phyloP scores from a whole-genome alignment of 2,329 filamentous ascomycete genomes.

The Golovinomyces cichoracearum region DNA sequence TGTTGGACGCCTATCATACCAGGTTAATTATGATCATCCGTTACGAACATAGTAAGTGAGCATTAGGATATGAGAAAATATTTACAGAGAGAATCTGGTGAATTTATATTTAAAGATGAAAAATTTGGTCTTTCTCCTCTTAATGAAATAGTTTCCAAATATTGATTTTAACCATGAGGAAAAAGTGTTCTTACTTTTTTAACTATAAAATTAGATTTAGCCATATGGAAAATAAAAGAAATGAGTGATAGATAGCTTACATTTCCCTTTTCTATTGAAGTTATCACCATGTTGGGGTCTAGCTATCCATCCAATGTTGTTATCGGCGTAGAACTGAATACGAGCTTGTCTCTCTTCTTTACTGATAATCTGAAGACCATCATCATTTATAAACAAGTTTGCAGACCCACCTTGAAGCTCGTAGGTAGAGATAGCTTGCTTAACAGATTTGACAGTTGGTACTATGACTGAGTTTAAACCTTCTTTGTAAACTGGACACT shows the following conservation, averaged over 20 bases:
- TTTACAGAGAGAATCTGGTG: background rate
- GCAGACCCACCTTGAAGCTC: conserved; percentile 54
- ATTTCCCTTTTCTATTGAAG: conserved; percentile 35
- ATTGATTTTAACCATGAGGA: background rate
- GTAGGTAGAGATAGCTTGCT: conserved; percentile 51
- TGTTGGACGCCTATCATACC: conserved; percentile 40
- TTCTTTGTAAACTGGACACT: conserved; percentile 76
- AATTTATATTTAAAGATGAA: background rate
- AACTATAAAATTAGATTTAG: conserved; percentile 9
- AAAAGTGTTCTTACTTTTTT: conserved; percentile 16
- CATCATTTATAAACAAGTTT: conserved; percentile 54
- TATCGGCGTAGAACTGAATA: conserved; percentile 42
- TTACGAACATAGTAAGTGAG: background rate
- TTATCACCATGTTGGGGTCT: conserved; percentile 37
- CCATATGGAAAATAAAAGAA: background rate
- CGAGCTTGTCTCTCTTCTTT: conserved; percentile 35
- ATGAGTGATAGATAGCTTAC: conserved; percentile 6
- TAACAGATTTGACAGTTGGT: conserved; percentile 53
- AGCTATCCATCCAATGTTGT: conserved; percentile 44
- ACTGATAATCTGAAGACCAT: conserved; percentile 41
- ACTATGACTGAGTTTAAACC: conserved; percentile 48
- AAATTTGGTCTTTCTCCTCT: background rate
- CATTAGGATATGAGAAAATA: background rate
- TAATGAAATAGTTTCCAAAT: no score
- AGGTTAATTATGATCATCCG: background rate